phyloP scores from a whole-genome alignment of 495 filamentous ascomycete genomes.

The Tuber umbilicatum region DNA sequence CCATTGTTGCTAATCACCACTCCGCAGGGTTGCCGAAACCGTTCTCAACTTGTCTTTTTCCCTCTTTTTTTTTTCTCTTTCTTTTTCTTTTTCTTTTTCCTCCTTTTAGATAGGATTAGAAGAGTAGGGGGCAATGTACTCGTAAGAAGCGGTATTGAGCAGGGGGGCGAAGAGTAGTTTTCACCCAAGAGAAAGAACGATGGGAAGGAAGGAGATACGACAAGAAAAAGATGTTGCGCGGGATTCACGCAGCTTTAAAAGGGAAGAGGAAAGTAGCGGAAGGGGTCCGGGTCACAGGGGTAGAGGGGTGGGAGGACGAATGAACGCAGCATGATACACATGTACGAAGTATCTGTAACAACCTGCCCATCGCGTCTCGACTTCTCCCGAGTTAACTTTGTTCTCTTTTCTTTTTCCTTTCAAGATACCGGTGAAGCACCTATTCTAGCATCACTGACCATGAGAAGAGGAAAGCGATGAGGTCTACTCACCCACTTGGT shows the following conservation, averaged over 20 bases:
- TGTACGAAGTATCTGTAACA: background rate
- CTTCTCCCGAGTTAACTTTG: background rate
- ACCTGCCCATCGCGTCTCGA: background rate
- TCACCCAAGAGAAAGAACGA: background rate
- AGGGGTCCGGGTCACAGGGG: background rate
- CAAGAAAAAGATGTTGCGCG: background rate
- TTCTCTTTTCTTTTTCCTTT: background rate
- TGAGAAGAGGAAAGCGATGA: background rate
- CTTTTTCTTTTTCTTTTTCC: background rate
- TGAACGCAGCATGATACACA: background rate
- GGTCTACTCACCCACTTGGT: background rate
- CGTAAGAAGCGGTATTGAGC: background rate
- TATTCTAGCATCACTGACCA: background rate
- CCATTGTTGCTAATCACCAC: constrained; percentile 55
- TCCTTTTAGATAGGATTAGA: background rate
- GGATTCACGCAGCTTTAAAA: background rate
- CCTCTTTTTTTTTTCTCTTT: background rate
- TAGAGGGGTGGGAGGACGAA: background rate
- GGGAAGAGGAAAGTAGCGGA: background rate
- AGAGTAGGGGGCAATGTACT: background rate
- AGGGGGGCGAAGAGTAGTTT: background rate
- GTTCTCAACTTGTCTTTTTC: background rate
- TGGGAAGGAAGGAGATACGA: background rate
- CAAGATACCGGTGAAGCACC: background rate
- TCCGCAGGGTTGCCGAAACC: background rate